Evolutionary conservation across 805 yeast genomes (phyloP).

Genomic region (Candida easanensis): DNA sequence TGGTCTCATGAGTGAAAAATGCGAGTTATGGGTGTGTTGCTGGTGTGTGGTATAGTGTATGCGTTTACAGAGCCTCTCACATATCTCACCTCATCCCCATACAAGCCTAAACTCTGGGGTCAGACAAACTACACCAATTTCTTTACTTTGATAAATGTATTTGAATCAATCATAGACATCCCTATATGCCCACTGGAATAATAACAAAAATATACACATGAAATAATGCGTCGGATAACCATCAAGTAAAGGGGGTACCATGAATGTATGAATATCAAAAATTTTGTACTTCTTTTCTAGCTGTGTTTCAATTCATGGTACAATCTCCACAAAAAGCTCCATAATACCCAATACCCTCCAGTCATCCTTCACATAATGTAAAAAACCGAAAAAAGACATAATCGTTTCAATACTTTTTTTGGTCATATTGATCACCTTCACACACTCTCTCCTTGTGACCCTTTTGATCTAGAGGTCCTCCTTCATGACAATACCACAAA

Average conservation of each 20-base stretch:
- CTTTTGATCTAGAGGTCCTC: no score
- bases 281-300: no score
- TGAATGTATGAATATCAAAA: no score
- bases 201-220: conserved; percentile 8
- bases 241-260: no score
- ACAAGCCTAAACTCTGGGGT: neutral
- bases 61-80: conserved; percentile 11
- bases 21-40: neutral
- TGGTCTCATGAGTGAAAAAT: neutral
- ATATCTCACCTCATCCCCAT: neutral
- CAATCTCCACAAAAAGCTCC: neutral
- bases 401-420: no score
- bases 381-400: neutral
- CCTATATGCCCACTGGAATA: conserved; percentile 1
- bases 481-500: neutral
- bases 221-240: neutral
- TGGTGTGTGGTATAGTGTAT: conserved; percentile 1
- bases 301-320: no score
- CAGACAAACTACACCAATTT: neutral
- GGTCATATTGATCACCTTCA: no score
- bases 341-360: neutral
- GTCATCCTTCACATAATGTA: neutral
- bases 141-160: neutral
- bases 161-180: neutral
- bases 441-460: no score